Conservation (phyloP, 495 filamentous ascomycete genomes). For the Lophium mytilinum region DNA sequence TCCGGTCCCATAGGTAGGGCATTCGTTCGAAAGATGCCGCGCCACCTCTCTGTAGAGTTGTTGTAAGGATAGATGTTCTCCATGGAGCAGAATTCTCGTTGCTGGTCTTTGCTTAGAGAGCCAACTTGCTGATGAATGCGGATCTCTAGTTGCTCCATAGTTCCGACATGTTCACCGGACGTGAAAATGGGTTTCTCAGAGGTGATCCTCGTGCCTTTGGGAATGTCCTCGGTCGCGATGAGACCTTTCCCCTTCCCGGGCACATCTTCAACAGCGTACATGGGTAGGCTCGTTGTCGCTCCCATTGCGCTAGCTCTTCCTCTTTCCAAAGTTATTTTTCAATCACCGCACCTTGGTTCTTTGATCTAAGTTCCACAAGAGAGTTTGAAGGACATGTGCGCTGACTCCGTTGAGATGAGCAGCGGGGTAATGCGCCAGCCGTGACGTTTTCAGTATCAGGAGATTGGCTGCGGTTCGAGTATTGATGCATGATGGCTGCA, state of each 20-base stretch:
- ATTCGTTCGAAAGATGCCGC: conserved; percentile 31
- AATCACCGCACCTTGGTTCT: not conserved
- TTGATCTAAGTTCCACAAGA: not conserved
- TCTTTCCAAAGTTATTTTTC: not conserved
- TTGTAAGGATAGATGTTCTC: conserved; percentile 24
- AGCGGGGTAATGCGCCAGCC: not conserved
- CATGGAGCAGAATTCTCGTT: conserved; percentile 24
- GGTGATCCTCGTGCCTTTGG: conserved; percentile 32
- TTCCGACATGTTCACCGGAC: not conserved
- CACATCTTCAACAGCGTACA: conserved; percentile 14
- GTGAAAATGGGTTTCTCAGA: conserved; percentile 28
- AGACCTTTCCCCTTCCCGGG: conserved; percentile 32
- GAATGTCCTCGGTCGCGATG: conserved; percentile 28
- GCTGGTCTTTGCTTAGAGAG: conserved; percentile 15
- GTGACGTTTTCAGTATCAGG: not conserved
- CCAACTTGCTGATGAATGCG: conserved; percentile 18
- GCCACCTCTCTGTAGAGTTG: conserved; percentile 13
- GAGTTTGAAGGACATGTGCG: conserved; percentile 1
- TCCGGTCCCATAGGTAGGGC: conserved; percentile 22
- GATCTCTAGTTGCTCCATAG: conserved; percentile 2
- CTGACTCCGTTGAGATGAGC: not conserved
- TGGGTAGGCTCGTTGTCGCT: not conserved
- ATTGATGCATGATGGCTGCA: not conserved
- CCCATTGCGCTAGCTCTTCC: conserved; percentile 4
- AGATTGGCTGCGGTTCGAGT: too few species aligned